These are phyloP conservation scores for Pseudevernia furfuracea DNA, from an alignment of 495 filamentous ascomycete genomes.

Conservation along the genomic window DNA sequence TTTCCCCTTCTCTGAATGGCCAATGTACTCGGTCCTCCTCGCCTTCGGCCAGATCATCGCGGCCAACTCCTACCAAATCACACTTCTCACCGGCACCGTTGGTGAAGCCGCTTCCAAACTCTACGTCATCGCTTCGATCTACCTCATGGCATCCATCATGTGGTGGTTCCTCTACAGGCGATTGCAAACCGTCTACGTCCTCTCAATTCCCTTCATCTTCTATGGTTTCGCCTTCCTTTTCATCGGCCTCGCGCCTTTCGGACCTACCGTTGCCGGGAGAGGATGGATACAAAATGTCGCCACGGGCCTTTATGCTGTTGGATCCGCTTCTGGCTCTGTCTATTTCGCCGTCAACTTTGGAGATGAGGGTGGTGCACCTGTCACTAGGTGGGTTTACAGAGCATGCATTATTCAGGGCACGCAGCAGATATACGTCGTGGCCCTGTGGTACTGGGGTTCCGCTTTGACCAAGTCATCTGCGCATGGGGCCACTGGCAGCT, in stretches of 20 bases:
- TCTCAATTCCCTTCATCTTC: constrained; percentile 49
- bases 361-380: constrained; percentile 52
- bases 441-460: constrained; percentile 61
- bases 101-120: constrained; percentile 54
- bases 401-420: constrained; percentile 57
- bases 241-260: constrained; percentile 47
- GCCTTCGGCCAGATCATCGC: constrained; percentile 60
- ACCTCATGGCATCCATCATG: constrained; percentile 47
- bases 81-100: constrained; percentile 52
- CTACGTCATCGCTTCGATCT: constrained; percentile 55
- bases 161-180: constrained; percentile 57
- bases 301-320: constrained; percentile 52
- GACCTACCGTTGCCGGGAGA: constrained; percentile 29
- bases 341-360: constrained; percentile 64
- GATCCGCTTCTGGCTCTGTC: constrained; percentile 52
- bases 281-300: constrained; percentile 51
- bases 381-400: constrained; percentile 56
- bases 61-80: constrained; percentile 62
- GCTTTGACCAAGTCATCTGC: constrained; percentile 31
- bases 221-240: constrained; percentile 58
- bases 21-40: constrained; percentile 62
- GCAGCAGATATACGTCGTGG: constrained; percentile 55
- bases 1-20: constrained; percentile 51
- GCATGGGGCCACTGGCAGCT: constrained; percentile 27
- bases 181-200: constrained; percentile 48